Evolutionary conservation across 2,329 filamentous ascomycete species (phyloP).

Genomic region (Grosmannia penicillata): DNA sequence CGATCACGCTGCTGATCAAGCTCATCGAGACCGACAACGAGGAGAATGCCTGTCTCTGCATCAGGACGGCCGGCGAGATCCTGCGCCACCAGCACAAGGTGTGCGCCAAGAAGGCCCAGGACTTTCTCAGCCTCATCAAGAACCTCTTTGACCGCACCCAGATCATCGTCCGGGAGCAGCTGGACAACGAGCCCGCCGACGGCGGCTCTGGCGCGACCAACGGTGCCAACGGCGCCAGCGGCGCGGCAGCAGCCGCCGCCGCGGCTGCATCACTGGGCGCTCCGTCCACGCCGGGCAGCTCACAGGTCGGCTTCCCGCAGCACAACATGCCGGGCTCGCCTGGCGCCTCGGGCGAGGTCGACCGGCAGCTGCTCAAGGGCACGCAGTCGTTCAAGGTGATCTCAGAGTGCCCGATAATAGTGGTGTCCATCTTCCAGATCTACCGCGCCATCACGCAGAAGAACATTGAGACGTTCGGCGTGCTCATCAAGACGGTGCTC

Average conservation of each 20-base stretch:
- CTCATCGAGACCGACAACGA: slow-evolving; percentile 89
- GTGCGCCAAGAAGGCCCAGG: slow-evolving; percentile 64
- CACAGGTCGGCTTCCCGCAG: slow-evolving; percentile 55
- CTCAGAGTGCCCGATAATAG: slow-evolving; percentile 95
- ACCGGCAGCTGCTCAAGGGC: slow-evolving; percentile 69
- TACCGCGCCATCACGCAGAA: slow-evolving; percentile 65
- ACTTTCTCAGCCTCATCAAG: slow-evolving; percentile 81
- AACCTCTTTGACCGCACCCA: slow-evolving; percentile 95
- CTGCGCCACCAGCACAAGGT: slow-evolving; percentile 84
- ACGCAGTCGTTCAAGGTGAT: slow-evolving; percentile 99
- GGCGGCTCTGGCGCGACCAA: not conserved
- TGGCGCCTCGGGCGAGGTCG: slow-evolving; percentile 72
- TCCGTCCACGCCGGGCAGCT: slow-evolving; percentile 52
- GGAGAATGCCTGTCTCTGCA: slow-evolving; percentile 94
- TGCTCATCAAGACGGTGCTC: slow-evolving; percentile 81
- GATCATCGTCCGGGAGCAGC: slow-evolving; percentile 83
- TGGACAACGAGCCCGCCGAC: slow-evolving; percentile 58
- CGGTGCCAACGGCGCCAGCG: not conserved
- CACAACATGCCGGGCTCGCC: slow-evolving; percentile 74
- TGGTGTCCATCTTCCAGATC: slow-evolving; percentile 94
- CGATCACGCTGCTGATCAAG: slow-evolving; percentile 80
- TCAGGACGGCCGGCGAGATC: slow-evolving; percentile 96
- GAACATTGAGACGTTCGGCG: slow-evolving; percentile 86
- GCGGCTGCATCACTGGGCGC: slow-evolving; percentile 23
- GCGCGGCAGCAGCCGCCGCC: not conserved